These are phyloP conservation scores for Aureobasidium uvarum DNA, from an alignment of 2,329 filamentous ascomycete genomes.

Conservation along the genomic window DNA sequence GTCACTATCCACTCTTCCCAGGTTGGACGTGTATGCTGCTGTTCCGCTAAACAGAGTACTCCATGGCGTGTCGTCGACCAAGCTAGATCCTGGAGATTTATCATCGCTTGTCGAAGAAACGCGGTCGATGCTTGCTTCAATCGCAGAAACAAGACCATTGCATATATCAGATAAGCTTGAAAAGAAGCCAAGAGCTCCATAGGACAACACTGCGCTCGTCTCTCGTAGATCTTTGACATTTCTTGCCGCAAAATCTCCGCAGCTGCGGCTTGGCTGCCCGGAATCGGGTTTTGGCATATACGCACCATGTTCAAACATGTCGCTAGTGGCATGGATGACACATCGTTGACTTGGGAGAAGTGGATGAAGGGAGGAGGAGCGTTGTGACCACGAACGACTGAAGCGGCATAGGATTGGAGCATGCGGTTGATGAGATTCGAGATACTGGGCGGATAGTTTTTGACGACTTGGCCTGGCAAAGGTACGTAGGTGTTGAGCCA, in stretches of 20 bases:
- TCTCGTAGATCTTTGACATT: not conserved
- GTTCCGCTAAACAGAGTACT: conserved; percentile 48
- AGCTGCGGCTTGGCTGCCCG: not conserved
- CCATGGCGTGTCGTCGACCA: conserved; percentile 35
- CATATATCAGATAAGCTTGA: not conserved
- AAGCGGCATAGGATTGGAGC: not conserved
- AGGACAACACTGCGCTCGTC: not conserved
- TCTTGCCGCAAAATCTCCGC: not conserved
- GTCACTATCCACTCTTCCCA: conserved; percentile 58
- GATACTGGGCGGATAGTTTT: not conserved
- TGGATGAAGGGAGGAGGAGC: not conserved
- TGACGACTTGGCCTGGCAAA: not conserved
- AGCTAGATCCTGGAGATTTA: not conserved
- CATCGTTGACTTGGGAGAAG: not conserved
- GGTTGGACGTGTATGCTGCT: conserved; percentile 41
- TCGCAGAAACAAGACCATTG: not conserved
- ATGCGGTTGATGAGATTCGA: not conserved
- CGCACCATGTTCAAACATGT: not conserved
- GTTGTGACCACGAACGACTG: not conserved
- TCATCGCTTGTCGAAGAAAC: not conserved
- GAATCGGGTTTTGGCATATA: not conserved
- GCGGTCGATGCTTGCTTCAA: not conserved
- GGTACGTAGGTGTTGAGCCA: not conserved
- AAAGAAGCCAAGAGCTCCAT: not conserved
- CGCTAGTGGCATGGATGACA: not conserved